These are phyloP conservation scores for Globisporangium irregulare DNA, from an alignment of 352 stramenopile genomes.

Conservation along the genomic window DNA sequence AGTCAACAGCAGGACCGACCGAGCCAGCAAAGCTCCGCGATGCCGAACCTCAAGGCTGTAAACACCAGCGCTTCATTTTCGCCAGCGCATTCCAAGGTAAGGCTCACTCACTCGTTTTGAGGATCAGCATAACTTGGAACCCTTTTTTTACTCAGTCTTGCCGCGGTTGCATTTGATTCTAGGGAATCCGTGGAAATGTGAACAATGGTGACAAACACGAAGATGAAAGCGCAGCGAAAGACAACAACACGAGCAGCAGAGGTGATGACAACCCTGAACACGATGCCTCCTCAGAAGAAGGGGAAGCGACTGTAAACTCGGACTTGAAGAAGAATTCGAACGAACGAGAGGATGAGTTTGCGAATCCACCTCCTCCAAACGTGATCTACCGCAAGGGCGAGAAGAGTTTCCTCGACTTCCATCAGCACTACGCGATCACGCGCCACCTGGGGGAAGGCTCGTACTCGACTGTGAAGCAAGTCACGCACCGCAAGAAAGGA, in stretches of 20 bases:
- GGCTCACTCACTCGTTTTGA: background rate
- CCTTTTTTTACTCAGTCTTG: background rate
- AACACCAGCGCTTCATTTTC: background rate
- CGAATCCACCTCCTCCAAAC: slow-evolving; percentile 17
- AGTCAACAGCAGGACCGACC: slow-evolving; percentile 10
- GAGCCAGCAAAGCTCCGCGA: background rate
- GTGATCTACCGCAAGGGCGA: slow-evolving; percentile 70
- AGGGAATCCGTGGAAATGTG: background rate
- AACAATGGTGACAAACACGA: background rate
- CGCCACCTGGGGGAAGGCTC: slow-evolving; percentile 81
- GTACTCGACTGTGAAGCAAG: slow-evolving; percentile 87
- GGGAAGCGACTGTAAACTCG: background rate
- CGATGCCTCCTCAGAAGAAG: background rate
- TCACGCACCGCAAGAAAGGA: slow-evolving; percentile 76
- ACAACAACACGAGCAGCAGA: background rate
- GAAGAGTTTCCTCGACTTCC: slow-evolving; percentile 82
- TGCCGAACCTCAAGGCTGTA: background rate
- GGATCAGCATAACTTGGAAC: background rate
- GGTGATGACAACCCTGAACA: background rate
- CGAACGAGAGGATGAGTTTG: background rate
- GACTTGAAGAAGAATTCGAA: slow-evolving; percentile 3
- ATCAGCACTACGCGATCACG: slow-evolving; percentile 79
- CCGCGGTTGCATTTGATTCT: background rate
- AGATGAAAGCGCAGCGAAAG: background rate
- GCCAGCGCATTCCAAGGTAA: slow-evolving; percentile 2